Evolutionary conservation across 2,329 filamentous ascomycete genomes (phyloP).

Genomic region (Thelonectria discophora): DNA sequence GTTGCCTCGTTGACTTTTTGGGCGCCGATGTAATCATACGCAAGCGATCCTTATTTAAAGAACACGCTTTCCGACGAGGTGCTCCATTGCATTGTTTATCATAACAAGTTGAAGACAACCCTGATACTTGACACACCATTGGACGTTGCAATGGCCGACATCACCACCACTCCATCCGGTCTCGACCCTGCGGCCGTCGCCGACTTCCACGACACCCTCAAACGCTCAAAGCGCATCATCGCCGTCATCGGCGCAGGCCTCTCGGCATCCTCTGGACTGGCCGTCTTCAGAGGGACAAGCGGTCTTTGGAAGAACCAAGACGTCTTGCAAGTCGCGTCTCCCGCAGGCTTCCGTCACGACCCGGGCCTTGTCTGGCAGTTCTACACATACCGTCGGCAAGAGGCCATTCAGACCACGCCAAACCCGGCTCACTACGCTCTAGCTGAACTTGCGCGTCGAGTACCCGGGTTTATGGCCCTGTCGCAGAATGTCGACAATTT

Average conservation of each 20-base stretch:
- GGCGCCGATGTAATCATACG: too few relatives aligned
- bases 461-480: not conserved
- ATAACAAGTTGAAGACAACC: too few relatives aligned
- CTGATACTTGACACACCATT: too few relatives aligned
- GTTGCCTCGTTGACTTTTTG: too few relatives aligned
- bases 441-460: not conserved
- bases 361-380: not conserved
- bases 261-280: not conserved
- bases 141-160: not conserved
- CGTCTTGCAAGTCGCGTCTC: not conserved
- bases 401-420: not conserved
- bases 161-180: not conserved
- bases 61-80: too few relatives aligned
- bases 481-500: not conserved
- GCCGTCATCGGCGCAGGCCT: not conserved
- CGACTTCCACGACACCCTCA: slow-evolving; percentile 3
- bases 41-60: too few relatives aligned
- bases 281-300: not conserved
- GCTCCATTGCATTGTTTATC: too few relatives aligned
- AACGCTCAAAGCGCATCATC: not conserved
- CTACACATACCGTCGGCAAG: not conserved
- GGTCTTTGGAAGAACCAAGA: not conserved
- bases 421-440: not conserved
- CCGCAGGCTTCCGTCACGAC: not conserved
- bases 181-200: not conserved